Percentiles rank a stretch among this genome's conserved stretches.
Conservation (phyloP, 106 monocot genomes). For the Phalaenopsis equestris region DNA sequence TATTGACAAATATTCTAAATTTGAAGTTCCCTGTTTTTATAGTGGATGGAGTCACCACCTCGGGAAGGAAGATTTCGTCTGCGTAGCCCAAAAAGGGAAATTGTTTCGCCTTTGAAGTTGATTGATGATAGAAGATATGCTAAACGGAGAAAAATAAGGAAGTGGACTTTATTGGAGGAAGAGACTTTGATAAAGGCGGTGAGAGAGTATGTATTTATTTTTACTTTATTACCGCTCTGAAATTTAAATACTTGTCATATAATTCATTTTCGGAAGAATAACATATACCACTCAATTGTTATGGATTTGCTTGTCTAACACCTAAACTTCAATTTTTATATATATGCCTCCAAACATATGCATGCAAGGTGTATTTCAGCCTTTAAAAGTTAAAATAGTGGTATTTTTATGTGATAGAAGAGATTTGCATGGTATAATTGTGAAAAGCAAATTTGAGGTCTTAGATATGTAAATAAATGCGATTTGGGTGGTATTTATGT, state of each 20-base stretch:
- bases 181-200: constrained; percentile 44
- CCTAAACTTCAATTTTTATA: too few relatives aligned
- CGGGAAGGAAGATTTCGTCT: constrained; percentile 10
- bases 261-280: too few relatives aligned
- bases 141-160: constrained; percentile 27
- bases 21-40: neutral
- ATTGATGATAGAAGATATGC: constrained; percentile 2
- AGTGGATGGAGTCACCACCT: constrained; percentile 12
- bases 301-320: too few relatives aligned
- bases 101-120: constrained; percentile 19
- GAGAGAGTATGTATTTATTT: constrained; percentile 20
- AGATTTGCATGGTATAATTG: too few relatives aligned
- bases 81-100: constrained; percentile 11
- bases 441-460: too few relatives aligned
- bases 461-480: neutral
- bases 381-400: too few relatives aligned
- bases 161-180: constrained; percentile 45
- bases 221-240: neutral
- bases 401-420: too few relatives aligned
- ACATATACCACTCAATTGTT: too few relatives aligned
- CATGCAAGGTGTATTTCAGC: too few relatives aligned
- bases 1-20: neutral
- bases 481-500: too few relatives aligned
- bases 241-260: too few relatives aligned
- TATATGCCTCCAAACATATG: too few relatives aligned